These are phyloP conservation scores for Pleurotus eryngii DNA, from an alignment of 768 basidiomycete genomes.

Conservation along the genomic window DNA sequence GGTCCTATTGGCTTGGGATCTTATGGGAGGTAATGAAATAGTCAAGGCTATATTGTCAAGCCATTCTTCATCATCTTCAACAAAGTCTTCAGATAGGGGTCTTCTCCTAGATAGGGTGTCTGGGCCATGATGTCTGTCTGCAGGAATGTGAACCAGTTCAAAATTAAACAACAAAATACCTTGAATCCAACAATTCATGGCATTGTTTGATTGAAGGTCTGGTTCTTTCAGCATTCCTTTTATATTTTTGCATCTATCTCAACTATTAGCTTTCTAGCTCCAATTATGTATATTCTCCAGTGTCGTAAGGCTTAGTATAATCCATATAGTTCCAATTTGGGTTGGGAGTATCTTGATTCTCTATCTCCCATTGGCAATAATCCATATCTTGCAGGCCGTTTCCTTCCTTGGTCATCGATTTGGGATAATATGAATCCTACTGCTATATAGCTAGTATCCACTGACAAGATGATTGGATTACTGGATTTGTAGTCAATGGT, in stretches of 20 bases:
- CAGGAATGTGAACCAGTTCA: slow-evolving; percentile 29
- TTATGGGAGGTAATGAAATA: too few species aligned
- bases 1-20: too few species aligned
- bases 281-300: slow-evolving; percentile 16
- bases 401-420: slow-evolving; percentile 16
- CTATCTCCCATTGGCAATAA: slow-evolving; percentile 25
- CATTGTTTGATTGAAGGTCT: slow-evolving; percentile 24
- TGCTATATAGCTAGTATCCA: slow-evolving; percentile 24
- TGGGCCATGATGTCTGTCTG: slow-evolving; percentile 22
- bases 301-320: slow-evolving; percentile 23
- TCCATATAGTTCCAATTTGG: slow-evolving; percentile 33
- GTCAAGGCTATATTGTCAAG: too few species aligned
- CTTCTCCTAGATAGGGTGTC: too few species aligned
- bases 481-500: slow-evolving; percentile 28
- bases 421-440: slow-evolving; percentile 29
- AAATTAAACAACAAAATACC: slow-evolving; percentile 31
- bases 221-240: slow-evolving; percentile 32
- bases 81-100: too few species aligned
- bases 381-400: slow-evolving; percentile 22
- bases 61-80: too few species aligned
- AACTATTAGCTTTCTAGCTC: slow-evolving; percentile 18
- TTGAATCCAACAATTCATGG: slow-evolving; percentile 31
- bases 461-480: slow-evolving; percentile 22
- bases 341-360: slow-evolving; percentile 27
- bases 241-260: slow-evolving; percentile 32